Evolutionary conservation across 257 asterid genomes (phyloP).

Genomic region (Fraxinus quadrangulata): DNA sequence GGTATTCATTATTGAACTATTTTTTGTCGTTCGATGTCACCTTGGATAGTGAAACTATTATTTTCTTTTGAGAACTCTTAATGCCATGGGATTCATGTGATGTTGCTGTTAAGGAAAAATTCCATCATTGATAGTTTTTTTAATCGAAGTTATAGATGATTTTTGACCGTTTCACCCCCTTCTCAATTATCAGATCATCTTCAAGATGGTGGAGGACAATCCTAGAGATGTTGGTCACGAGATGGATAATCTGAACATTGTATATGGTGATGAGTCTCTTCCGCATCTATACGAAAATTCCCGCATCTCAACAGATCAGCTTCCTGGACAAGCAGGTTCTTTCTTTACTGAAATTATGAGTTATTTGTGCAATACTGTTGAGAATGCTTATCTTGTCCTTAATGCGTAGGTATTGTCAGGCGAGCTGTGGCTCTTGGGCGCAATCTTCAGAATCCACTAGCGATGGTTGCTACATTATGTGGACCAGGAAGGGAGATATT

Average conservation of each 20-base stretch:
- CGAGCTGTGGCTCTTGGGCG: conserved; percentile 98
- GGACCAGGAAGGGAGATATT: conserved; percentile 93
- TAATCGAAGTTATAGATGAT: conserved; percentile 6
- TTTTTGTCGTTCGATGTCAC: neutral
- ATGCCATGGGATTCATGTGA: neutral
- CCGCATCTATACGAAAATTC: conserved; percentile 94
- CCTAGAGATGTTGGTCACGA: conserved; percentile 97
- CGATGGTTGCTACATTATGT: conserved; percentile 88
- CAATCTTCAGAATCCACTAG: conserved; percentile 85
- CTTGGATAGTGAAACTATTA: neutral
- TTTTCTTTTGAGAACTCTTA: conserved; percentile 3
- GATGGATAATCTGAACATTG: conserved; percentile 89
- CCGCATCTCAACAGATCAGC: conserved; percentile 88
- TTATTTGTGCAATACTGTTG: conserved; percentile 8
- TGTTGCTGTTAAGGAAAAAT: neutral
- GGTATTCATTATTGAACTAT: conserved; percentile 46
- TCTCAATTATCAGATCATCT: conserved; percentile 63
- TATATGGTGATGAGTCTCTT: conserved; percentile 93
- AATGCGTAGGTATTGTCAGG: conserved; percentile 70
- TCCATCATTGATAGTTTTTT: neutral
- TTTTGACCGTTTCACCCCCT: conserved; percentile 16
- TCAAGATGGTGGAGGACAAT: conserved; percentile 97
- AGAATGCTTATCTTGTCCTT: conserved; percentile 6
- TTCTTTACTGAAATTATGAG: conserved; percentile 10
- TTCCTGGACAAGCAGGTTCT: conserved; percentile 90